These are phyloP conservation scores for Aquanectria penicillioides DNA, from an alignment of 2,329 filamentous ascomycete species.

Conservation along the genomic window DNA sequence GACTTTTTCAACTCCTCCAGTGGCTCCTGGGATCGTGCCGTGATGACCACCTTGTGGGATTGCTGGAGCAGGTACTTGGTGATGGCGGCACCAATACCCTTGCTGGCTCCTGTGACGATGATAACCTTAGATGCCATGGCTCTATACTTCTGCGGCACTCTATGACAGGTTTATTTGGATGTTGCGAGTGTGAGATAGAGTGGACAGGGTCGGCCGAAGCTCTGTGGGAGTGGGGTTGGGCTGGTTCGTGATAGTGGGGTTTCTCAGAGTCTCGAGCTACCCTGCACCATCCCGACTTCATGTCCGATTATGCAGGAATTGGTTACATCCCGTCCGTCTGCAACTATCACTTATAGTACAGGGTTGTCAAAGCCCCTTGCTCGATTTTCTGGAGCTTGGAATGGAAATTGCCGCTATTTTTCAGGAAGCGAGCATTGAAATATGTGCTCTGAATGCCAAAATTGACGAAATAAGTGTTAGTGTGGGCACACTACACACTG, in stretches of 20 bases:
- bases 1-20: slow-evolving; percentile 62
- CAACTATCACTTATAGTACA: too few species aligned
- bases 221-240: slow-evolving; percentile 7
- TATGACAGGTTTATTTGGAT: neutral
- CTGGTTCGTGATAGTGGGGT: slow-evolving; percentile 28
- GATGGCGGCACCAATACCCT: slow-evolving; percentile 69
- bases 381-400: too few species aligned
- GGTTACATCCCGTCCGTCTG: too few species aligned
- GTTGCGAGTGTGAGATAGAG: slow-evolving; percentile 1
- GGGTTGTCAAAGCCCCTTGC: too few species aligned
- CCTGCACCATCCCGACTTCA: slow-evolving; percentile 26
- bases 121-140: slow-evolving; percentile 70
- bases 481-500: too few species aligned
- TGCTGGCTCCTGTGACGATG: slow-evolving; percentile 74
- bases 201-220: neutral
- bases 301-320: too few species aligned
- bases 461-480: too few species aligned
- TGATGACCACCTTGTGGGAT: slow-evolving; percentile 67
- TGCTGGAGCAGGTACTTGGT: slow-evolving; percentile 61
- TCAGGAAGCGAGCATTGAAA: too few species aligned
- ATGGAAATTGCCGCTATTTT: too few species aligned
- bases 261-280: slow-evolving; percentile 29
- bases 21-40: slow-evolving; percentile 62
- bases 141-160: slow-evolving; percentile 6
- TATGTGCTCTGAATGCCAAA: too few species aligned